phyloP scores from a whole-genome alignment of 805 yeast genomes.

The Starmerella lactis-condensi region DNA sequence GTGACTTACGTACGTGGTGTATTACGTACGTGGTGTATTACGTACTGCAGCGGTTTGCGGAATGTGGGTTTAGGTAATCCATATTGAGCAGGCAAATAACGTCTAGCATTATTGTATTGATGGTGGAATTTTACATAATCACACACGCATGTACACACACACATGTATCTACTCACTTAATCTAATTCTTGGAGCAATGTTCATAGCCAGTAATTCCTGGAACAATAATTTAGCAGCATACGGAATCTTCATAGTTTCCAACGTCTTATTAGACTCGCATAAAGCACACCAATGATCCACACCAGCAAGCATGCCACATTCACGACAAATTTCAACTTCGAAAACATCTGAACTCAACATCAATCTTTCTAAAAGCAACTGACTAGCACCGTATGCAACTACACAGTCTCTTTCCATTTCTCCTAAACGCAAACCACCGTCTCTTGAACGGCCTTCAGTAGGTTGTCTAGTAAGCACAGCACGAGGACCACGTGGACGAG shows the following conservation, averaged over 20 bases:
- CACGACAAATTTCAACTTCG: conserved; percentile 85
- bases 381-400: conserved; percentile 97
- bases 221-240: conserved; percentile 95
- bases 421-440: conserved; percentile 96
- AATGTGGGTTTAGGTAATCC: no score
- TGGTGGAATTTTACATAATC: no score
- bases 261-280: conserved; percentile 71
- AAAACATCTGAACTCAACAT: conserved; percentile 96
- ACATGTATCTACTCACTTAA: conserved; percentile 41
- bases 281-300: conserved; percentile 96
- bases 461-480: conserved; percentile 97
- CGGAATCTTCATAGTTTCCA: conserved; percentile 89
- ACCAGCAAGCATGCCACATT: conserved; percentile 85
- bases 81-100: no score
- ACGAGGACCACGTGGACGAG: conserved; percentile 97
- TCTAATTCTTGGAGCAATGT: conserved; percentile 87
- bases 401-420: conserved; percentile 99
- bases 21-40: no score
- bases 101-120: no score
- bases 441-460: conserved; percentile 96
- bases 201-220: conserved; percentile 97
- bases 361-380: conserved; percentile 73
- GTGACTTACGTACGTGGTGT: no score
- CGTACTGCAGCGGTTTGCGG: no score
- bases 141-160: no score